Evolutionary conservation across 169 alveolate genomes (phyloP).

Genomic region (Eimeria acervulina): DNA sequence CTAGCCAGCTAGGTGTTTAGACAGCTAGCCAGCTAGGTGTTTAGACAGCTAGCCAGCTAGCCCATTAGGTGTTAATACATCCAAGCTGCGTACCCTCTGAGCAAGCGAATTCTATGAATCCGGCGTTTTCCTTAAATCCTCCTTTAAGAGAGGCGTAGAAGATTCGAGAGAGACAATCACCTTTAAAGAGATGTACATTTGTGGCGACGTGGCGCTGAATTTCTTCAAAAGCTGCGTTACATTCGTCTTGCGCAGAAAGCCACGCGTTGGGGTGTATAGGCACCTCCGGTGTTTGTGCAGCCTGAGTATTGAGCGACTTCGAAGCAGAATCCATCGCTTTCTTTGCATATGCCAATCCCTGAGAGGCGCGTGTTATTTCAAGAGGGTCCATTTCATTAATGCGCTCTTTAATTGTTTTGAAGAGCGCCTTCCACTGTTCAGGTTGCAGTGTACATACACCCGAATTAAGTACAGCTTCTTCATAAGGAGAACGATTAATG

Average conservation of each 20-base stretch:
- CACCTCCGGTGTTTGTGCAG: too few species aligned
- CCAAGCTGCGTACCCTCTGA: conserved; percentile 12
- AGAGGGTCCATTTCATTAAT: not conserved
- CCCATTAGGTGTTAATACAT: too few species aligned
- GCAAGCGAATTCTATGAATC: conserved; percentile 8
- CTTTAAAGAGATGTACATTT: not conserved
- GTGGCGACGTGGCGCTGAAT: not conserved
- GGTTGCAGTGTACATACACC: not conserved
- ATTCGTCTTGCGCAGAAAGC: not conserved
- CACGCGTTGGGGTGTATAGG: not conserved
- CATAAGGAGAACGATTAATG: not conserved
- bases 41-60: too few species aligned
- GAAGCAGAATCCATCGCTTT: not conserved
- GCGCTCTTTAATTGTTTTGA: not conserved
- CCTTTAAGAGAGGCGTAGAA: conserved; percentile 11
- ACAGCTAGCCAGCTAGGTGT: too few species aligned
- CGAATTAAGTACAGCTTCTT: not conserved
- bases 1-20: too few species aligned
- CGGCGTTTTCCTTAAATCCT: not conserved
- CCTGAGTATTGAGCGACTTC: too few species aligned
- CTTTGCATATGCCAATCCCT: conserved; percentile 31
- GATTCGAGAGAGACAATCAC: conserved; percentile 35
- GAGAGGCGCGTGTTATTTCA: conserved; percentile 5
- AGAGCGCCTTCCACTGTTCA: not conserved
- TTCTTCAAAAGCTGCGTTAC: conserved; percentile 33